Conservation (phyloP, 2,329 filamentous ascomycete genomes). For the Hypoxylon sp. region DNA sequence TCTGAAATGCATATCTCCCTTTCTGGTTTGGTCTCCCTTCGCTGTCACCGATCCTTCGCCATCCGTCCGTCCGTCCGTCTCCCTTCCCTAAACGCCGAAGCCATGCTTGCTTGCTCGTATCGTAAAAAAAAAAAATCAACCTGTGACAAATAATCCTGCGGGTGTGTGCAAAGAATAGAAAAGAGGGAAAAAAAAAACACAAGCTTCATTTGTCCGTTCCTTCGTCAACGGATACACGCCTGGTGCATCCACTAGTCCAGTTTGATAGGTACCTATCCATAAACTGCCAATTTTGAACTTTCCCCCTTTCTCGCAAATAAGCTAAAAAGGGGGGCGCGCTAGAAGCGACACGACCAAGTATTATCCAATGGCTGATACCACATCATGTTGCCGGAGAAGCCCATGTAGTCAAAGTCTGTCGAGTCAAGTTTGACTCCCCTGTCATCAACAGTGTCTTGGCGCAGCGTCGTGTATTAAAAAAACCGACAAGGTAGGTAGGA, state of each 20-base stretch:
- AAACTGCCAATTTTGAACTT: conserved; percentile 8
- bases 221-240: conserved; percentile 31
- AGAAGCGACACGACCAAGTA: conserved; percentile 17
- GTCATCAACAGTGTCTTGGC: conserved; percentile 1
- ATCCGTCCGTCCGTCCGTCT: conserved; percentile 8
- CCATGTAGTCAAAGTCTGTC: conserved; percentile 1
- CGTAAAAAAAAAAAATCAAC: conserved; percentile 16
- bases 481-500: not conserved
- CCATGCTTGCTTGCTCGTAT: conserved; percentile 38
- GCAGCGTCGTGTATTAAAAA: not conserved
- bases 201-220: conserved; percentile 32
- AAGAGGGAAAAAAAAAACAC: conserved; percentile 2
- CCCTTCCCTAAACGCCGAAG: conserved; percentile 27
- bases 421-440: not conserved
- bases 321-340: not conserved
- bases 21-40: not conserved
- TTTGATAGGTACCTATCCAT: conserved; percentile 35
- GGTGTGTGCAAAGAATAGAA: not conserved
- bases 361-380: conserved; percentile 18
- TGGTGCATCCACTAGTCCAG: conserved; percentile 19
- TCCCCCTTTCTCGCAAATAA: not conserved
- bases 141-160: conserved; percentile 3
- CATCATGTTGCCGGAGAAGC: not conserved
- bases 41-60: not conserved
- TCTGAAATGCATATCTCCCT: not conserved